Conservation (phyloP, 2,329 filamentous ascomycete genomes). For the Aspergillus arachidicola region DNA sequence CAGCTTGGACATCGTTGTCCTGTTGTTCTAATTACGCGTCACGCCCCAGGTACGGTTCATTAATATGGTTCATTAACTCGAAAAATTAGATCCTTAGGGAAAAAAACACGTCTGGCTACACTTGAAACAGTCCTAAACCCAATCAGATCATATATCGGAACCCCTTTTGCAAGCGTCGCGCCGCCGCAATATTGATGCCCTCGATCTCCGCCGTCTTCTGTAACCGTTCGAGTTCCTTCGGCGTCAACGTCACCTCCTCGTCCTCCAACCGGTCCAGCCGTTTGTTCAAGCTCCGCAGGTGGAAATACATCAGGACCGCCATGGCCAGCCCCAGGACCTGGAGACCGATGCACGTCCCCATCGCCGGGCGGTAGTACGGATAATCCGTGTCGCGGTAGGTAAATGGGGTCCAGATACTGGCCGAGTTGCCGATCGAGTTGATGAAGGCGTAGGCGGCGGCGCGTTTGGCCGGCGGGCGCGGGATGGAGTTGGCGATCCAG, state of each 20-base stretch:
- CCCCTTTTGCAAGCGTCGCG: constrained; percentile 56
- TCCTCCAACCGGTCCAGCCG: constrained; percentile 55
- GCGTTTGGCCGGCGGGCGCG: constrained; percentile 57
- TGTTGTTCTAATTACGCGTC: neutral
- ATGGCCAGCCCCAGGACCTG: constrained; percentile 39
- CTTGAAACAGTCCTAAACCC: neutral
- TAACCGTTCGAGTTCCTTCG: constrained; percentile 51
- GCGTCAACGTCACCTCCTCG: constrained; percentile 48
- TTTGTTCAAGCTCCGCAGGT: constrained; percentile 52
- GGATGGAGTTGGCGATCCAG: constrained; percentile 56
- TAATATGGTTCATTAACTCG: neutral
- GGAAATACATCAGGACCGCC: constrained; percentile 41
- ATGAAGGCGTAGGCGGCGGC: constrained; percentile 59
- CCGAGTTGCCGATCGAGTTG: constrained; percentile 57
- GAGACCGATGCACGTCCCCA: constrained; percentile 47
- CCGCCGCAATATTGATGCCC: constrained; percentile 53
- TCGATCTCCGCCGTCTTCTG: constrained; percentile 56
- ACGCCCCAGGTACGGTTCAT: neutral
- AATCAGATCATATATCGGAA: constrained; percentile 54
- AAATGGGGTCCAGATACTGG: constrained; percentile 56
- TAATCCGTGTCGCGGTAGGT: constrained; percentile 47
- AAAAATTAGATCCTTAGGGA: neutral
- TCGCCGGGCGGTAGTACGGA: constrained; percentile 45
- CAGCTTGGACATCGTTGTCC: neutral
- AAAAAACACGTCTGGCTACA: neutral